Percentiles rank a stretch among this genome's conserved stretches.
phyloP scores from a whole-genome alignment of 495 filamentous ascomycete genomes.

The Saxispiralis lemnorum region DNA sequence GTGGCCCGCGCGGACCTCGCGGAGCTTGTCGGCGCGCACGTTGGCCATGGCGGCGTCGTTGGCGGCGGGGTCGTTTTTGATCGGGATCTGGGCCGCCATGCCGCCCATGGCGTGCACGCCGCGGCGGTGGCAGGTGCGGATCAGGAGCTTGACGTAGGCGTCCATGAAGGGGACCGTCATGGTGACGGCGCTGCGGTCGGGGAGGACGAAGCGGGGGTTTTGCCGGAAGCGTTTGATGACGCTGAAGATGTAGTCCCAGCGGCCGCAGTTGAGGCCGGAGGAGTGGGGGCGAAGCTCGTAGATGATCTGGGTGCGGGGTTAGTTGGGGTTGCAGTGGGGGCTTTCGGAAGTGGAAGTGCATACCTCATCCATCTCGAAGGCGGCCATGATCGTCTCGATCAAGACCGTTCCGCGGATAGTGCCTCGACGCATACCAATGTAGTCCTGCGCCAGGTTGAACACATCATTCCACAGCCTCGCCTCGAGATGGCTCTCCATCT shows the following conservation, averaged over 20 bases:
- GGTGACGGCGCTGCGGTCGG: constrained; percentile 77
- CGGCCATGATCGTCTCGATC: constrained; percentile 94
- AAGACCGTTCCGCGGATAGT: constrained; percentile 91
- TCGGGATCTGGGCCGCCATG: constrained; percentile 97
- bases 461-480: constrained; percentile 97
- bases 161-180: constrained; percentile 99
- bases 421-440: constrained; percentile 69
- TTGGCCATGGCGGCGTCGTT: constrained; percentile 90
- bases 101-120: constrained; percentile 98
- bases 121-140: constrained; percentile 90
- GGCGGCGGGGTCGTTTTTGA: constrained; percentile 78
- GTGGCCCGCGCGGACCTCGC: constrained; percentile 87
- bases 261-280: constrained; percentile 91
- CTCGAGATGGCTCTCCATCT: constrained; percentile 98
- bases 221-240: constrained; percentile 99
- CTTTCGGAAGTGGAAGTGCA: not conserved
- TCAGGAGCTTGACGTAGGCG: constrained; percentile 84
- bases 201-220: constrained; percentile 80
- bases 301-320: constrained; percentile 49
- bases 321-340: too few species aligned
- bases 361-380: constrained; percentile 98
- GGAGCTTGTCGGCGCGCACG: constrained; percentile 87
- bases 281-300: constrained; percentile 96
- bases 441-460: constrained; percentile 94
- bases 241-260: constrained; percentile 99